These are phyloP conservation scores for Penicillium mononematosum DNA, from an alignment of 495 filamentous ascomycete genomes.

Conservation along the genomic window DNA sequence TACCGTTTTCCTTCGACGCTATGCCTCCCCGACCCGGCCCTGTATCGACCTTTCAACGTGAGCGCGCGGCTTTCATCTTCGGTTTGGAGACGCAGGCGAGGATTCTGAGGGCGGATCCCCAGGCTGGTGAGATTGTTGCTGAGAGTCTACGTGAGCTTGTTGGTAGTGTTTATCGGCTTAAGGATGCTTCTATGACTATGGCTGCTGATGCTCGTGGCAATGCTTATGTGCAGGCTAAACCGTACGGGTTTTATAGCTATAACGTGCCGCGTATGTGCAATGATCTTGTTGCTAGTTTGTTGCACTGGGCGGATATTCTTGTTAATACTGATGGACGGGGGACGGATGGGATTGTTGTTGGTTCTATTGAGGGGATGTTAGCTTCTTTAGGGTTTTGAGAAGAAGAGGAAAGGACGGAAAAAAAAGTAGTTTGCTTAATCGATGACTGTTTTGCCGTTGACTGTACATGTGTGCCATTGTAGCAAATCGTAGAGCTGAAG, in stretches of 20 bases:
- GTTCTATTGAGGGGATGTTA: background rate
- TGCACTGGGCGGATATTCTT: constrained; percentile 11
- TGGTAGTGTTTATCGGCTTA: background rate
- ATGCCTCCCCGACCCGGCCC: background rate
- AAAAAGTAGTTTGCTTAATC: background rate
- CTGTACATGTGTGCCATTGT: background rate
- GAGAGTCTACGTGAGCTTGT: background rate
- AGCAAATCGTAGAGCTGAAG: no score
- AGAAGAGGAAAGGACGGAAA: background rate
- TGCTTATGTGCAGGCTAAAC: background rate
- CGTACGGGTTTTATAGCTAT: constrained; percentile 1
- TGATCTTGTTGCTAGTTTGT: constrained; percentile 2
- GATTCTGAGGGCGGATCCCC: background rate
- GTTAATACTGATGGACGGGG: constrained; percentile 3
- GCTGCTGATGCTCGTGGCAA: background rate
- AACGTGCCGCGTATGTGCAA: background rate
- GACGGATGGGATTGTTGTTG: constrained; percentile 6
- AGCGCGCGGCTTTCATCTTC: background rate
- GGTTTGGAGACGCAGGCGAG: background rate
- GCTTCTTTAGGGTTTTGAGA: background rate
- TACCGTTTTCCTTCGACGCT: background rate
- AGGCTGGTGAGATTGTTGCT: background rate
- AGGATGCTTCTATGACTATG: constrained; percentile 1
- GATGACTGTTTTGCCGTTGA: background rate
- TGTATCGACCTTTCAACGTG: background rate